Evolutionary conservation across 2,329 filamentous ascomycete genomes (phyloP), one percentile per base, ranked within the genome.

Genomic region (Plectosphaerella sp.): DNA sequence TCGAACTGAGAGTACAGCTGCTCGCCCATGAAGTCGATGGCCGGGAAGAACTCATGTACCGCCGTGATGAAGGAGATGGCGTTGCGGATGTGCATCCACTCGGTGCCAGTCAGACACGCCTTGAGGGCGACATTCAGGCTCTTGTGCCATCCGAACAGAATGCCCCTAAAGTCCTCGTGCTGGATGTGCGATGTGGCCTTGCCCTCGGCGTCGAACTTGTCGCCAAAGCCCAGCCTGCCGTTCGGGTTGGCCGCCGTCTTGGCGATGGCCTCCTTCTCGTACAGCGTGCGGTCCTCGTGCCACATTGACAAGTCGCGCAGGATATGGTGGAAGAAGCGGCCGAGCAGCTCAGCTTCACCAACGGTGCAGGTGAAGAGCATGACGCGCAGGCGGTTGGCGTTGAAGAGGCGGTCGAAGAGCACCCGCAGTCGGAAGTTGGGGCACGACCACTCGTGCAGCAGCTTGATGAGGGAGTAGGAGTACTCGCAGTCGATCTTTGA

Each of bases 11-110:
- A 74, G 33, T 80, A 77, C 55, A 87, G 84, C 58, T 82, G 79
- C 39, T 75, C 77, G 35, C 90, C 94, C 79, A 96, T 93, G 67
- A 91, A 94, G 63, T 96, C 91, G 53, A 97, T 83, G 15, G 86
- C 87, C 4, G 94, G 95, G 77, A 96, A 99, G 62, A 85, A 80
- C 48, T 91, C 84, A 22, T 90, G 81, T 47, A 96, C 79, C 11
- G 83, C 80, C 65, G 94, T 95, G 54, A 99, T 77, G 4, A 97
- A 79, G 53, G 88, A 94, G 59, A 97, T 95, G 45, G 91, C 91
- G 66, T 99, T 99, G 51, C 93, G 86, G 65, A 97, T 96, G 67
- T 97, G 92, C 88, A 97, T 97, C 82, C 94, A 99, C 69, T 97
- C 93, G 33, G 83, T 85, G 25, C 87, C 87, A 16, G 84, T 83